Evolutionary conservation across 306 rosid species (phyloP).

Genomic region (Cercis canadensis): DNA sequence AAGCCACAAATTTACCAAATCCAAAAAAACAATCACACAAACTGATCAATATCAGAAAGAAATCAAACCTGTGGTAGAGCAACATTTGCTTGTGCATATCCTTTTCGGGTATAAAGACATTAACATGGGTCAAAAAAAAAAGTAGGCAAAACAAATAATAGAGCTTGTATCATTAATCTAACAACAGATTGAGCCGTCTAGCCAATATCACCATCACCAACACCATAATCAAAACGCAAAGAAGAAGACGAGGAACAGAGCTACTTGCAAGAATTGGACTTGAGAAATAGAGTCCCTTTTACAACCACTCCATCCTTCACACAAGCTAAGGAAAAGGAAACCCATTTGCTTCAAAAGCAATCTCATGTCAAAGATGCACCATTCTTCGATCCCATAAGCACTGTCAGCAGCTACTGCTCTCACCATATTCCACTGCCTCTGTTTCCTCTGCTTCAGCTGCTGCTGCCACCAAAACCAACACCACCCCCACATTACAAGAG

Average conservation of each 20-base stretch:
- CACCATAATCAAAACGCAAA: constrained; percentile 49
- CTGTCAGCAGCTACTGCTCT: constrained; percentile 25
- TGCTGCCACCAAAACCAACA: constrained; percentile 31
- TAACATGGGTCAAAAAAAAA: constrained; percentile 27
- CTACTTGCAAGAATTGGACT: constrained; percentile 37
- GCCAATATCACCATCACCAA: constrained; percentile 82
- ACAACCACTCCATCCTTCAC: constrained; percentile 35
- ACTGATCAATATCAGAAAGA: constrained; percentile 36
- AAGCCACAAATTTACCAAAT: constrained; percentile 28
- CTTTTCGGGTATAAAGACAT: constrained; percentile 46
- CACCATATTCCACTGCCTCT: constrained; percentile 32
- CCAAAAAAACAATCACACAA: constrained; percentile 27
- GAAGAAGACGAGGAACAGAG: constrained; percentile 35
- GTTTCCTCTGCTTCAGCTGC: constrained; percentile 26
- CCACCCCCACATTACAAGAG: constrained; percentile 14
- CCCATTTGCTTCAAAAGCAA: constrained; percentile 36
- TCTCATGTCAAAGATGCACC: constrained; percentile 29
- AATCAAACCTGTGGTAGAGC: constrained; percentile 32
- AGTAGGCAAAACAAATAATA: constrained; percentile 13
- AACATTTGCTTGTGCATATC: constrained; percentile 39
- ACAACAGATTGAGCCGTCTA: constrained; percentile 84
- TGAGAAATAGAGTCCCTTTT: constrained; percentile 36
- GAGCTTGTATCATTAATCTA: constrained; percentile 38
- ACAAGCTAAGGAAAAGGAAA: constrained; percentile 23
- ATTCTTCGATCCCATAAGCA: constrained; percentile 35